Conservation (phyloP, 2,329 filamentous ascomycete species). For the Alternaria dauci region DNA sequence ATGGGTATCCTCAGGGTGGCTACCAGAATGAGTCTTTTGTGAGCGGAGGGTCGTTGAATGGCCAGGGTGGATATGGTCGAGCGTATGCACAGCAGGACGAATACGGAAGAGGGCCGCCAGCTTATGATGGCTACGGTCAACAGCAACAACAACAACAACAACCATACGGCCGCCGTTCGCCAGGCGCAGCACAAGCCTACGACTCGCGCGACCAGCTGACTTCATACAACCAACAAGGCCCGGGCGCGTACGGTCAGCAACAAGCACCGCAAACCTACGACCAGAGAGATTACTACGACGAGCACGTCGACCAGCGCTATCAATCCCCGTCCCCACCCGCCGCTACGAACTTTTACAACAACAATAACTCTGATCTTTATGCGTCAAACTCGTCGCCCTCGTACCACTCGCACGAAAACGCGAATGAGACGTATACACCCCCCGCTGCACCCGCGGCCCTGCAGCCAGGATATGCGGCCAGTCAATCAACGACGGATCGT, state of each 20-base stretch:
- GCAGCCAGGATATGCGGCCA: neutral
- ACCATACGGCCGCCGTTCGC: conserved; percentile 25
- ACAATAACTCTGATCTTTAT: neutral
- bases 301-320: conserved; percentile 1
- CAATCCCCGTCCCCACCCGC: conserved; percentile 5
- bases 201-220: conserved; percentile 23
- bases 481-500: neutral
- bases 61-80: conserved; percentile 30
- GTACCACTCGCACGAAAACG: neutral
- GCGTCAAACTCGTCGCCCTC: neutral
- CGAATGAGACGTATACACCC: neutral
- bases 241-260: conserved; percentile 9
- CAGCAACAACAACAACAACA: conserved; percentile 11
- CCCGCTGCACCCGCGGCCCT: conserved; percentile 2
- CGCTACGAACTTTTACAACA: conserved; percentile 1
- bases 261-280: conserved; percentile 6
- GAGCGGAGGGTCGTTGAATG: conserved; percentile 24
- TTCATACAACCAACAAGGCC: conserved; percentile 17
- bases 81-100: conserved; percentile 34
- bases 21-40: conserved; percentile 33
- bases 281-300: conserved; percentile 15
- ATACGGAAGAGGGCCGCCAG: conserved; percentile 26
- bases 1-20: conserved; percentile 36
- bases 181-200: conserved; percentile 24
- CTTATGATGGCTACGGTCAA: conserved; percentile 21